Conservation (phyloP, 2,329 filamentous ascomycete species). For the Coccinonectria pachysandricola region DNA sequence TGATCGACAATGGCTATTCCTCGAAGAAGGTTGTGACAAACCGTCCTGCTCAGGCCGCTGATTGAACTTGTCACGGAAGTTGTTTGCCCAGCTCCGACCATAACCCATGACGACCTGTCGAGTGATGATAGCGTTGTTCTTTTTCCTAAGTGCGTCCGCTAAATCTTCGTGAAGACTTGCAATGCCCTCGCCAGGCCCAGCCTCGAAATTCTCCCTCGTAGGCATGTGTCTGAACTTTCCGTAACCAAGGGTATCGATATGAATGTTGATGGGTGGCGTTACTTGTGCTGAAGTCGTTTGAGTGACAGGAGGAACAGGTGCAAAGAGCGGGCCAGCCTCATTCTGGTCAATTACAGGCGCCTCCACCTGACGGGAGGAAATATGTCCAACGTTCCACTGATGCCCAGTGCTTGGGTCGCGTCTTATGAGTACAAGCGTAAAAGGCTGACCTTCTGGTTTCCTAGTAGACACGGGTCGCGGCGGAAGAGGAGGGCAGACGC, state of each 20-base stretch:
- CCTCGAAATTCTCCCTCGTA: conserved; percentile 26
- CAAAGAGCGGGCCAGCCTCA: conserved; percentile 14
- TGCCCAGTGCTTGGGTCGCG: conserved; percentile 57
- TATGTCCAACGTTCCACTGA: conserved; percentile 67
- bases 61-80: conserved; percentile 36
- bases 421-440: conserved; percentile 57
- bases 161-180: conserved; percentile 4
- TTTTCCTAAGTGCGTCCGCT: conserved; percentile 2
- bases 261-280: conserved; percentile 38
- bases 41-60: conserved; percentile 12
- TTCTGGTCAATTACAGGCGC: conserved; percentile 13
- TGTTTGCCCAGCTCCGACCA: conserved; percentile 37
- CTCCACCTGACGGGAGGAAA: conserved; percentile 45
- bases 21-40: conserved; percentile 7
- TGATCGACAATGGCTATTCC: conserved; percentile 8
- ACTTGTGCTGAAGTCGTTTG: conserved; percentile 4
- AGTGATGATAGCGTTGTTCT: conserved; percentile 30
- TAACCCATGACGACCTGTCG: conserved; percentile 51
- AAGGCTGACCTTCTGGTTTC: no score
- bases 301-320: conserved; percentile 13
- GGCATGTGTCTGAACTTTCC: conserved; percentile 46
- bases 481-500: no score
- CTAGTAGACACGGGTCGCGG: no score
- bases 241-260: conserved; percentile 45
- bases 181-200: conserved; percentile 9